These are phyloP conservation scores for Leishmania aethiopica DNA, from an alignment of 208 protist species.

Conservation along the genomic window DNA sequence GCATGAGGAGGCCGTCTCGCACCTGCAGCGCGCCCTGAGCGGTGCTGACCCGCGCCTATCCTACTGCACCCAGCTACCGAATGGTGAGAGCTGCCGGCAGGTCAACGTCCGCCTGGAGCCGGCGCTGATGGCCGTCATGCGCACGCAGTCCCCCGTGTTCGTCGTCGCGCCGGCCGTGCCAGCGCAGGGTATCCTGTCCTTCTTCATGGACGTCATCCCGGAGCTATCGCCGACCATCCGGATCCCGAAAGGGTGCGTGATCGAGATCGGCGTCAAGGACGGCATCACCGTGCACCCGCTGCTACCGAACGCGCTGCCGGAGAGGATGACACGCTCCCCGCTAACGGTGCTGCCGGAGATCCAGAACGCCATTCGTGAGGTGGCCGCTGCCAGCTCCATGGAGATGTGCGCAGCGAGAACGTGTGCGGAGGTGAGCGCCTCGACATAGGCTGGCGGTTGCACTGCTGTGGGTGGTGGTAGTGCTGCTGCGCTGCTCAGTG, in stretches of 20 bases:
- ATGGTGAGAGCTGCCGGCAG: conserved; percentile 86
- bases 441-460: background rate
- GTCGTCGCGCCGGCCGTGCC: conserved; percentile 72
- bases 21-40: conserved; percentile 50
- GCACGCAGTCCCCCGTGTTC: conserved; percentile 75
- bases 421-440: background rate
- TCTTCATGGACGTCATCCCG: conserved; percentile 78
- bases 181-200: conserved; percentile 74
- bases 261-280: conserved; percentile 82
- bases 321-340: conserved; percentile 26
- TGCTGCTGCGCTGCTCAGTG: background rate
- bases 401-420: background rate
- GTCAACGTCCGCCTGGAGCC: conserved; percentile 87
- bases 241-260: conserved; percentile 63
- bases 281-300: conserved; percentile 77
- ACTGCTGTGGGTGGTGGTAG: background rate
- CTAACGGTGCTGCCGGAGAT: conserved; percentile 29
- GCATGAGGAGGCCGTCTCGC: conserved; percentile 37
- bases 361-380: conserved; percentile 26
- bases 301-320: conserved; percentile 37
- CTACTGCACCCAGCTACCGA: conserved; percentile 85
- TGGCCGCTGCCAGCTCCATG: conserved; percentile 2
- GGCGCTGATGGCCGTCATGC: conserved; percentile 87
- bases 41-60: conserved; percentile 52
- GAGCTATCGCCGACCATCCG: conserved; percentile 74